These are phyloP conservation scores for Athelia psychrophila DNA, from an alignment of 1,284 basidiomycete genomes.

Conservation along the genomic window DNA sequence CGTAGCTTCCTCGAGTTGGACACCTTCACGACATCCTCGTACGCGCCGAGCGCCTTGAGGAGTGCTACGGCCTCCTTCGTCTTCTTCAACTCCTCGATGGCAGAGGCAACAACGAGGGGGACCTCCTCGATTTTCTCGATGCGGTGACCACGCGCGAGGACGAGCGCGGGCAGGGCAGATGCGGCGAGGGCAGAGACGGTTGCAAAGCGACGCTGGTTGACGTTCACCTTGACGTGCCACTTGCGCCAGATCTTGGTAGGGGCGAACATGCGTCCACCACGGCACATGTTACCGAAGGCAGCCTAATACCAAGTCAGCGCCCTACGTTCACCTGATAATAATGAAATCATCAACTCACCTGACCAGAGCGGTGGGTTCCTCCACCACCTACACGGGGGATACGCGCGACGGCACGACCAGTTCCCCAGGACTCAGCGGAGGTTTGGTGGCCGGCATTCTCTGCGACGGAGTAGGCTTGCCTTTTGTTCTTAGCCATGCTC, in stretches of 20 bases:
- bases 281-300: constrained; percentile 99
- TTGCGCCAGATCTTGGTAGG: constrained; percentile 99
- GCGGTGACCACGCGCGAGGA: constrained; percentile 98
- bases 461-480: constrained; percentile 96
- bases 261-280: constrained; percentile 99
- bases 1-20: constrained; percentile 97
- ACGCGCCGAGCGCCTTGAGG: constrained; percentile 90
- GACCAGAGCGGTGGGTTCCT: constrained; percentile 98
- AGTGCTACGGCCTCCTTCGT: constrained; percentile 97
- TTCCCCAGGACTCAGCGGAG: constrained; percentile 99
- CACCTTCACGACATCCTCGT: constrained; percentile 94
- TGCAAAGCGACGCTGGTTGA: constrained; percentile 98
- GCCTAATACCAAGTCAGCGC: constrained; percentile 48
- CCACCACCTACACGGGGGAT: constrained; percentile 99
- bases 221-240: constrained; percentile 99
- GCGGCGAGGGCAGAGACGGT: constrained; percentile 98
- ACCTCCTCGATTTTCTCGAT: constrained; percentile 98
- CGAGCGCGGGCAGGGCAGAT: constrained; percentile 96
- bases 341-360: constrained; percentile 48
- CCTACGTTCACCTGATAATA: background rate
- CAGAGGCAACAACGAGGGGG: constrained; percentile 86
- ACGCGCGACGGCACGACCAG: constrained; percentile 99
- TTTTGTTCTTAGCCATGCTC: constrained; percentile 98
- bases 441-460: constrained; percentile 99
- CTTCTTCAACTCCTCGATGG: constrained; percentile 88